Conservation (phyloP, 108 stramenopile species). For the Mayamaea pseudoterrestris region DNA sequence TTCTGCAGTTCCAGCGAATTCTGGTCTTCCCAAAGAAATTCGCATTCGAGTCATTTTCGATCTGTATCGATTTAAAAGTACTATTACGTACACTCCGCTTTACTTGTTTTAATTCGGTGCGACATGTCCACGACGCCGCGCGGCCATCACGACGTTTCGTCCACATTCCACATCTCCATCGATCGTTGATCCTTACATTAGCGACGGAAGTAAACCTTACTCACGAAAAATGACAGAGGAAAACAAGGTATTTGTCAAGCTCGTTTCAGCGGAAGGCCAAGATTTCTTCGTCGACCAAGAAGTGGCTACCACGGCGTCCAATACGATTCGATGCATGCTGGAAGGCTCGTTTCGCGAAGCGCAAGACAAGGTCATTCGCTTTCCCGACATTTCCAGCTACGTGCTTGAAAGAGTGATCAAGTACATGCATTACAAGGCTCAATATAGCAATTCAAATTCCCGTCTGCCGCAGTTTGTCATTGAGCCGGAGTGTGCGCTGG, state of each 20-base stretch:
- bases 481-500: slow-evolving; percentile 76
- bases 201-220: too few species aligned
- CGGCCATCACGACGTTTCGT: too few species aligned
- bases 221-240: too few species aligned
- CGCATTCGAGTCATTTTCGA: too few species aligned
- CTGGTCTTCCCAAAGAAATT: too few species aligned
- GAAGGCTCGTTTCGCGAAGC: slow-evolving; percentile 71
- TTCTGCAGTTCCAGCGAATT: too few species aligned
- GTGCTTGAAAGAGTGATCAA: slow-evolving; percentile 69
- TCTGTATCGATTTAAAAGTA: too few species aligned
- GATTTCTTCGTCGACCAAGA: slow-evolving; percentile 42
- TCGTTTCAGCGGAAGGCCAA: slow-evolving; percentile 63
- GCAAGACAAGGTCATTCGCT: slow-evolving; percentile 65
- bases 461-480: slow-evolving; percentile 76
- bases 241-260: slow-evolving; percentile 44
- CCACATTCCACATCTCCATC: too few species aligned
- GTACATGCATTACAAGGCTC: slow-evolving; percentile 74
- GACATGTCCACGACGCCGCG: too few species aligned
- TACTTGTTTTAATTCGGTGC: too few species aligned
- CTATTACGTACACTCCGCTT: too few species aligned
- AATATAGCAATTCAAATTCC: slow-evolving; percentile 36
- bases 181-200: too few species aligned
- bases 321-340: slow-evolving; percentile 68
- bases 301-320: slow-evolving; percentile 27
- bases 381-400: slow-evolving; percentile 60